Percentiles rank a stretch among this genome's conserved stretches.
phyloP scores from a whole-genome alignment of 768 basidiomycete genomes.

The Ramaria rubella region DNA sequence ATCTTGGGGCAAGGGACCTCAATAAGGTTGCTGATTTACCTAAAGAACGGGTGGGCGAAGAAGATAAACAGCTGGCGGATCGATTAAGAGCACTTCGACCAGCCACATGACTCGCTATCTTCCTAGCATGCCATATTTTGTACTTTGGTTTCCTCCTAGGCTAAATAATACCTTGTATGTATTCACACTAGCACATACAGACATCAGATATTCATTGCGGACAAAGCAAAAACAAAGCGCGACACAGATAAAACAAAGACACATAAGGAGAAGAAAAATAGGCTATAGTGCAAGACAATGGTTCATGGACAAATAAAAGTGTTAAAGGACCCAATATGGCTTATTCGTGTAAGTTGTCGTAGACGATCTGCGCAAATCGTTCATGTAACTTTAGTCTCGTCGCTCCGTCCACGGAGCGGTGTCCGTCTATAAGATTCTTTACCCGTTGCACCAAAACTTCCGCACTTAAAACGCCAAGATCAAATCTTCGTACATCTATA shows the following conservation, averaged over 20 bases:
- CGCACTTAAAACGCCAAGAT: constrained; percentile 3
- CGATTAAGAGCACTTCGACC: constrained; percentile 84
- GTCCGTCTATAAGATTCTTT: constrained; percentile 8
- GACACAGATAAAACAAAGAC: neutral
- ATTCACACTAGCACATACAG: neutral
- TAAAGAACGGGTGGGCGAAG: constrained; percentile 49
- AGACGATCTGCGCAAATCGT: constrained; percentile 6
- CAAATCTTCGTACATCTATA: constrained; percentile 7
- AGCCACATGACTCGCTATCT: constrained; percentile 37
- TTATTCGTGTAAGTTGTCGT: constrained; percentile 5
- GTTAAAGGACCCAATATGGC: neutral
- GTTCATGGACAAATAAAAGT: neutral
- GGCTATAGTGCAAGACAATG: neutral
- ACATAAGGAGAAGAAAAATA: neutral
- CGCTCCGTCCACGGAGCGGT: neutral
- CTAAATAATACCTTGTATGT: neutral
- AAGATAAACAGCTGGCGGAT: constrained; percentile 78
- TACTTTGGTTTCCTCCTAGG: neutral
- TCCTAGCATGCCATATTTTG: neutral
- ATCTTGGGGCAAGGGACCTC: constrained; percentile 62
- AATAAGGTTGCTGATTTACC: constrained; percentile 49
- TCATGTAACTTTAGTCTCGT: constrained; percentile 1
- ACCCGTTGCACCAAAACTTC: constrained; percentile 8
- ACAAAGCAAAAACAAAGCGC: neutral
- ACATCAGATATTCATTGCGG: neutral